Percentiles rank a stretch among this genome's conserved stretches.
Conservation (phyloP, 129 eudicot species). For the Lactuca saligna region DNA sequence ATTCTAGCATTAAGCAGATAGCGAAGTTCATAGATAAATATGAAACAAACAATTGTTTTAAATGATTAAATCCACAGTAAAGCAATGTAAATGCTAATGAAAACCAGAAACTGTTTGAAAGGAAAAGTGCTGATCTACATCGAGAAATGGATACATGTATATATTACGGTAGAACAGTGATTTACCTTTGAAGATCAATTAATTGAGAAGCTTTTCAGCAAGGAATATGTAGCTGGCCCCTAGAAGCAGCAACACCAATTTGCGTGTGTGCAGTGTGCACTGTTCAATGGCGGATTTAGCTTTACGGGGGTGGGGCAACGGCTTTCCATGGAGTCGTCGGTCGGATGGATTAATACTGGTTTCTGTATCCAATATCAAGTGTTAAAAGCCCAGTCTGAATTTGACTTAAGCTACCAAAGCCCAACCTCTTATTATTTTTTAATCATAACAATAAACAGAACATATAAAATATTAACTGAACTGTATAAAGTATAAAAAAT, state of each 20-base stretch:
- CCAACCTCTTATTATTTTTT: too few relatives aligned
- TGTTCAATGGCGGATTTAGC: neutral
- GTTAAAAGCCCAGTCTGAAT: neutral
- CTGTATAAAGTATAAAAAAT: too few relatives aligned
- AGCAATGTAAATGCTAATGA: slow-evolving; percentile 7
- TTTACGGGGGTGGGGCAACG: neutral
- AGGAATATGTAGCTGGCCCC: neutral
- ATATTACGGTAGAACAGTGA: slow-evolving; percentile 6
- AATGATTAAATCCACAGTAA: slow-evolving; percentile 10
- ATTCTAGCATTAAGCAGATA: slow-evolving; percentile 6
- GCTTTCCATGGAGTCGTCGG: too few relatives aligned
- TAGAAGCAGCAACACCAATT: neutral
- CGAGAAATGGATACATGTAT: neutral
- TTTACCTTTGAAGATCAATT: slow-evolving; percentile 31
- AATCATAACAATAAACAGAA: too few relatives aligned
- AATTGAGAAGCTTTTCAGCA: slow-evolving; percentile 17
- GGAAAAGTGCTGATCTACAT: slow-evolving; percentile 32
- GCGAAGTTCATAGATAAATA: slow-evolving; percentile 13
- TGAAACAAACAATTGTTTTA: neutral
- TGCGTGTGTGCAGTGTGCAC: too few relatives aligned
- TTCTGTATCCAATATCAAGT: neutral
- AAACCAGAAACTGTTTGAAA: slow-evolving; percentile 17
- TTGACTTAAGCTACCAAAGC: too few relatives aligned
- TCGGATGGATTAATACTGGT: too few relatives aligned
- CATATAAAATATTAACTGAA: too few relatives aligned